These are phyloP conservation scores for Scedosporium minutisporum DNA, from an alignment of 2,329 filamentous ascomycete species.

Conservation along the genomic window DNA sequence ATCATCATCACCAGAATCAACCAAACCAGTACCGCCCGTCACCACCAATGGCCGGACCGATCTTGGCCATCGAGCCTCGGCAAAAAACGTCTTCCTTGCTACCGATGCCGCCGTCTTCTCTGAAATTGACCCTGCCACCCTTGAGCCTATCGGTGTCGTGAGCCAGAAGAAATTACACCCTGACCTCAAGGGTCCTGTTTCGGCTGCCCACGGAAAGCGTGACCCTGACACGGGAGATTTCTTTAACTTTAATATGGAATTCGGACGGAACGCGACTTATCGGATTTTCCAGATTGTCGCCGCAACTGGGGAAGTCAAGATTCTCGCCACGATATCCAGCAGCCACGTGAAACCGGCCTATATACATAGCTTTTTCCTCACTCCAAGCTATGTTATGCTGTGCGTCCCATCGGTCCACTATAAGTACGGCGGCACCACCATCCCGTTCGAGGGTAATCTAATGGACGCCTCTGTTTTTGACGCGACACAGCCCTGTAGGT, in stretches of 20 bases:
- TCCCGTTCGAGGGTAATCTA: constrained; percentile 58
- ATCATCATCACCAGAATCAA: background rate
- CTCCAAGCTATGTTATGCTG: constrained; percentile 59
- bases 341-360: constrained; percentile 51
- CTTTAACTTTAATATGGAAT: constrained; percentile 72
- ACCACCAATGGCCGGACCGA: constrained; percentile 11
- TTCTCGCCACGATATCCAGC: constrained; percentile 57
- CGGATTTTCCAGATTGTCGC: constrained; percentile 59
- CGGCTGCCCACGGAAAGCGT: constrained; percentile 60
- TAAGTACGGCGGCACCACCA: constrained; percentile 43
- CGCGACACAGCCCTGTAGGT: constrained; percentile 43
- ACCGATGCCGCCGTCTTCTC: constrained; percentile 50
- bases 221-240: constrained; percentile 66
- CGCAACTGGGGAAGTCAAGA: constrained; percentile 53
- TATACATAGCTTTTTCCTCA: constrained; percentile 75
- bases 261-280: constrained; percentile 50
- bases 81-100: constrained; percentile 40
- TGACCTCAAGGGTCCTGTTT: constrained; percentile 54
- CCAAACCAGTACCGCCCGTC: background rate
- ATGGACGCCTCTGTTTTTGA: constrained; percentile 61
- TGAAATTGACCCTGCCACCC: constrained; percentile 56
- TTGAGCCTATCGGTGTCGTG: constrained; percentile 61
- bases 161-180: constrained; percentile 55
- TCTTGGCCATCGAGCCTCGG: constrained; percentile 25
- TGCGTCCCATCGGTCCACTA: constrained; percentile 62